Conservation (phyloP, 202 grass and related monocot species). For the Hordeum pubiflorum region DNA sequence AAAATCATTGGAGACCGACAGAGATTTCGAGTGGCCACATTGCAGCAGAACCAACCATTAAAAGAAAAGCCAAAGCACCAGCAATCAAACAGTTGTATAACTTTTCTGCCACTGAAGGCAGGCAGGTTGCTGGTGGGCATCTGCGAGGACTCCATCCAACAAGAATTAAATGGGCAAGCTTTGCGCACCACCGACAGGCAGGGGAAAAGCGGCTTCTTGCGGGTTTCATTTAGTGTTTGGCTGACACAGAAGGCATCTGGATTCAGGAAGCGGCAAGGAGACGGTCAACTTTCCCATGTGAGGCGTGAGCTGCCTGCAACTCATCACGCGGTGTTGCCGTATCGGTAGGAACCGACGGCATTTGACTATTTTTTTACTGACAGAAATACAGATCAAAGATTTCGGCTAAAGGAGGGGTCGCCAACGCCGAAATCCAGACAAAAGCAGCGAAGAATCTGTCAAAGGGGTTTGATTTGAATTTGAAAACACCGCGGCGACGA, state of each 20-base stretch:
- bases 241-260: slow-evolving; percentile 26
- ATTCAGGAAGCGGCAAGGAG: not conserved
- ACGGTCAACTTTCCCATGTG: slow-evolving; percentile 40
- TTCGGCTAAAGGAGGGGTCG: not conserved
- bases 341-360: not conserved
- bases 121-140: not conserved
- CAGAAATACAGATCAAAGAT: not conserved
- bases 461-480: not conserved
- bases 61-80: not conserved
- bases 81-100: not conserved
- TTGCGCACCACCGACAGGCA: slow-evolving; percentile 14
- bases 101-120: not conserved
- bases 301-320: slow-evolving; percentile 26
- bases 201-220: not conserved
- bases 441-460: not conserved
- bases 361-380: not conserved
- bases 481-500: not conserved
- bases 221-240: not conserved
- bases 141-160: not conserved
- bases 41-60: not conserved
- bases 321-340: not conserved
- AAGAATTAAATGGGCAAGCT: not conserved
- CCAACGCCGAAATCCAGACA: not conserved
- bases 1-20: not conserved
- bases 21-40: not conserved